Conservation (phyloP, 202 grass and related monocot genomes). For the Eragrostis tef region DNA sequence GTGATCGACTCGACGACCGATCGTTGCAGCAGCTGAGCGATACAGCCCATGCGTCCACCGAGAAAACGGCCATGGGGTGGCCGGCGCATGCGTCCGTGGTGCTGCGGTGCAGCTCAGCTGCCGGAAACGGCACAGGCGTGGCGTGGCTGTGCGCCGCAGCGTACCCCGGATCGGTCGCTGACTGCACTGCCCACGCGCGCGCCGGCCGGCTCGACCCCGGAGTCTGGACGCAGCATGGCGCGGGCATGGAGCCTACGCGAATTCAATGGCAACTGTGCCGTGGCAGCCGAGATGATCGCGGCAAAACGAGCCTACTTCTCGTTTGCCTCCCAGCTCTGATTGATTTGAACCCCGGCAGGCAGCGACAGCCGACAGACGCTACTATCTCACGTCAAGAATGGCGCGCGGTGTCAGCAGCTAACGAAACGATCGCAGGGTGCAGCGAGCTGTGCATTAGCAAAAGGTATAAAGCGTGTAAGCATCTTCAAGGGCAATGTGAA, state of each 20-base stretch:
- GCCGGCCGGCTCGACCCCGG: not conserved
- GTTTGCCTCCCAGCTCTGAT: not conserved
- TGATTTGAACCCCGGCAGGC: not conserved
- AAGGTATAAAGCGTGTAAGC: not conserved
- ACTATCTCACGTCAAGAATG: not conserved
- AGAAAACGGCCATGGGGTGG: not conserved
- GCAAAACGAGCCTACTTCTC: not conserved
- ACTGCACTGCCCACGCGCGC: no score
- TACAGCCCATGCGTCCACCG: no score
- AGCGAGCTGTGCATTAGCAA: not conserved
- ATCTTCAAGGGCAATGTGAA: not conserved
- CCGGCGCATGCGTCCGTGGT: not conserved
- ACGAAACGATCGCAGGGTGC: not conserved
- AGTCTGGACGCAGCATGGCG: not conserved
- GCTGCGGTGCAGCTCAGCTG: not conserved
- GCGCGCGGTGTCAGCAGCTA: not conserved
- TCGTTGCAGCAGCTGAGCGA: no score
- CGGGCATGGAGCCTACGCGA: slow-evolving; percentile 12
- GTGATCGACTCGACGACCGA: not conserved
- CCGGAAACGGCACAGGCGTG: not conserved
- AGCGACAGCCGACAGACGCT: not conserved
- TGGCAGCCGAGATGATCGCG: not conserved
- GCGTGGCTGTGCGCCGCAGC: not conserved
- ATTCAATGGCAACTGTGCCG: slow-evolving; percentile 4
- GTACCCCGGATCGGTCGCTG: no score